A percentile compares a stretch with the other conserved stretches of the same genome.
Conservation (phyloP, 768 basidiomycete species). For the Pulveroboletus sp. region DNA sequence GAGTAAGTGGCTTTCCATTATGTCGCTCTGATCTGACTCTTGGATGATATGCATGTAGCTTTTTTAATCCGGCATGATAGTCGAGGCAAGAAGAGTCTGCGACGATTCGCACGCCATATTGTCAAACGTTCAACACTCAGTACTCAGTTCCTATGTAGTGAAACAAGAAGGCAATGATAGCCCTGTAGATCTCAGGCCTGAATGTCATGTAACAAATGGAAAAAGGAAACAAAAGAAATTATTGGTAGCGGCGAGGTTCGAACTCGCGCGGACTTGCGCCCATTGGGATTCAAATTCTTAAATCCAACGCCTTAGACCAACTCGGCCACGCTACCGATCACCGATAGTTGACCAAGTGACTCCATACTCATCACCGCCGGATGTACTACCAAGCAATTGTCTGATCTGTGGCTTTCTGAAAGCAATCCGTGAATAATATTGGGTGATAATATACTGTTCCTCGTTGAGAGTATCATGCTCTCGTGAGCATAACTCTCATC, state of each 20-base stretch:
- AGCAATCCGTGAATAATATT: no score
- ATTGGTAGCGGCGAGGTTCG: constrained; percentile 85
- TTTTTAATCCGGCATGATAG: constrained; percentile 14
- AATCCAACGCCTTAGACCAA: constrained; percentile 92
- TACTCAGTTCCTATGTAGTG: not conserved
- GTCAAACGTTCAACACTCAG: no score
- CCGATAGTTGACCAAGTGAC: not conserved
- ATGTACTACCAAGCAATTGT: no score
- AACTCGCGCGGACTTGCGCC: constrained; percentile 84
- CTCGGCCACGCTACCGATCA: constrained; percentile 74
- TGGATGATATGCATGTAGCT: constrained; percentile 27
- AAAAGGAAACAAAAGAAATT: constrained; percentile 10
- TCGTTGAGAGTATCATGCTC: no score
- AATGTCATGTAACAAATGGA: no score
- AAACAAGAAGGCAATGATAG: not conserved
- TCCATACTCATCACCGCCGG: not conserved
- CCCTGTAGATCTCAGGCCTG: no score
- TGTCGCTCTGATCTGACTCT: not conserved
- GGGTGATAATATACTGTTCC: no score
- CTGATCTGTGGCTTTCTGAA: no score
- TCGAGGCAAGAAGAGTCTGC: not conserved
- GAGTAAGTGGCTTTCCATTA: constrained; percentile 27
- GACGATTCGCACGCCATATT: not conserved
- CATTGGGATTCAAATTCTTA: constrained; percentile 83
- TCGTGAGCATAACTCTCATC: no score